Base-by-base conservation (phyloP, 352 stramenopile species). In the Pythium vanterpoolii region DNA sequence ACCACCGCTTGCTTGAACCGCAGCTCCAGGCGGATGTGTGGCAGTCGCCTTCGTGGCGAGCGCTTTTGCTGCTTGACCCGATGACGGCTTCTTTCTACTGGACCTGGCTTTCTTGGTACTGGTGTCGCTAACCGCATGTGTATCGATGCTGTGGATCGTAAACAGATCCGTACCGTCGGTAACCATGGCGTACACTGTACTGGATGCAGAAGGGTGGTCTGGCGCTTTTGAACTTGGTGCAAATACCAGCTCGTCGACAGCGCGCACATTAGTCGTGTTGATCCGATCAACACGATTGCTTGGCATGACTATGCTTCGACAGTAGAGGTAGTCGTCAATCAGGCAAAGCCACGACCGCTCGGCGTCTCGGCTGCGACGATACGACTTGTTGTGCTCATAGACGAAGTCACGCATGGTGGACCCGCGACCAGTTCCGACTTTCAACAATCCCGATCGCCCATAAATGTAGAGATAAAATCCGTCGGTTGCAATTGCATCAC, bases 311-410 rank as follows among this genome's bases (percentile, higher is more conserved):
- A 90, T 86, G 16, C 77, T 92, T 60, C 83, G 80, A 34, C 83
- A 92, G 51, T 89, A 92, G 10, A 92, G 60, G 18, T 66, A 72
- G 24, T 72, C 56, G 5, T 66, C 75, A 51, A 89, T 84, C n/a
- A 73, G 78, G 52, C 80, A 90, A 30, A 92, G 68, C 83, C 83
- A 92, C n/a, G 81, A 89, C 16, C 83, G 69, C 45, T 92, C 83
- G 2, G 79, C 77, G 50, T 92, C 79, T 26, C 73, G 68, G 24
- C 64, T 79, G 14, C 83, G 73, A 39, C 43, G 59, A 64, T 92
- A 92, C 11, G 54, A 50, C 23, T 70, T 76, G 56, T 90, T 89
- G 38, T 85, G 77, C 5, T 57, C 70, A 44, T 92, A 92, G 19
- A 92, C 83, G 23, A 77, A 87, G 58, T 90, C 81, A 27, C 79